phyloP scores from a whole-genome alignment of 1,284 basidiomycete genomes.

The Trametes versicolor region DNA sequence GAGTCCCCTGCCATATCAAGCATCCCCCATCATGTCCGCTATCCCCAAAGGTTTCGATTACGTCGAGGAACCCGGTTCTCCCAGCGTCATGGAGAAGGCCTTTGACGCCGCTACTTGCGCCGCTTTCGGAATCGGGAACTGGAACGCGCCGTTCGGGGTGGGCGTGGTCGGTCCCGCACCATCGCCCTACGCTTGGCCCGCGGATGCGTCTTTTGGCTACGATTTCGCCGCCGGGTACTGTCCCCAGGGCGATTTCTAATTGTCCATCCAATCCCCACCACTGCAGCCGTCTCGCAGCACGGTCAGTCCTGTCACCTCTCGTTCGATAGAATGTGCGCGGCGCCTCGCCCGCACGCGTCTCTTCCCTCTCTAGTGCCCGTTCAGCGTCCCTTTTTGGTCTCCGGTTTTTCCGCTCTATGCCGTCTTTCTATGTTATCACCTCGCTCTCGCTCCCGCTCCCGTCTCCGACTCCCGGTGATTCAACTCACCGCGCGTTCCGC shows the following conservation, averaged over 20 bases:
- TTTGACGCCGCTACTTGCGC: slow-evolving; percentile 40
- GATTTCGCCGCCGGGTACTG: slow-evolving; percentile 24
- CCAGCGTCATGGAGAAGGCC: slow-evolving; percentile 41
- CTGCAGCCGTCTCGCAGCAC: slow-evolving; percentile 5
- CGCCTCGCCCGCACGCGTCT: slow-evolving; percentile 20
- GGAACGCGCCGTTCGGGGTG: slow-evolving; percentile 27
- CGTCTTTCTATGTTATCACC: slow-evolving; percentile 7
- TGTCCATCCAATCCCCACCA: slow-evolving; percentile 19
- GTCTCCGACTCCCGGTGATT: slow-evolving; percentile 27
- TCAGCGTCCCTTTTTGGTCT: slow-evolving; percentile 1
- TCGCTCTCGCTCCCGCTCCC: slow-evolving; percentile 13
- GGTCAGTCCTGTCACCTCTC: slow-evolving; percentile 21
- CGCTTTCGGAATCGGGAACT: slow-evolving; percentile 36
- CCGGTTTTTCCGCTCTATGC: slow-evolving; percentile 18
- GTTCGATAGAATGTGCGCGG: slow-evolving; percentile 22
- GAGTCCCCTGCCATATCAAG: slow-evolving; percentile 33
- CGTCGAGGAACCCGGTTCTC: slow-evolving; percentile 33
- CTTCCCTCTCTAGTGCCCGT: slow-evolving; percentile 3
- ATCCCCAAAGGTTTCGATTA: slow-evolving; percentile 30
- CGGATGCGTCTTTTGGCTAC: slow-evolving; percentile 19
- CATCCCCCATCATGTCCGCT: slow-evolving; percentile 26
- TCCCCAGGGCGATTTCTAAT: slow-evolving; percentile 40
- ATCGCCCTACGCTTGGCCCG: slow-evolving; percentile 24
- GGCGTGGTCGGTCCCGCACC: slow-evolving; percentile 24
- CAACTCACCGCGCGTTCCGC: slow-evolving; percentile 26